Percentiles rank a stretch among this genome's conserved stretches.
These are phyloP conservation scores for Colletotrichum theobromicola DNA, from an alignment of 2,329 filamentous ascomycete genomes.

Conservation along the genomic window DNA sequence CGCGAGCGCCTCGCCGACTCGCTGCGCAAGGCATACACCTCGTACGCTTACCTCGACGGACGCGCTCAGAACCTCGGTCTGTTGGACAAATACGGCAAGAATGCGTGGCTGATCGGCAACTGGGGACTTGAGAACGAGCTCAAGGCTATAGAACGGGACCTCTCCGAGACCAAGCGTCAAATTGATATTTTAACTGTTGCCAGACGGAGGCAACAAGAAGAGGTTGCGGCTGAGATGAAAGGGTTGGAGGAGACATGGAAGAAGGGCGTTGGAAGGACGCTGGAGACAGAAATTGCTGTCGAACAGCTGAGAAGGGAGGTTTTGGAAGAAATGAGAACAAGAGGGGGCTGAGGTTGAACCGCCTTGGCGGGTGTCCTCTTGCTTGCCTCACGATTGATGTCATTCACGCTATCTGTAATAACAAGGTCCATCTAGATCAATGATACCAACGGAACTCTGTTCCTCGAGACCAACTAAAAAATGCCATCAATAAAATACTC, in stretches of 20 bases:
- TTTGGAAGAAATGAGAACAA: conserved; percentile 59
- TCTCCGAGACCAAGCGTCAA: conserved; percentile 70
- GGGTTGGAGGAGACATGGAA: conserved; percentile 81
- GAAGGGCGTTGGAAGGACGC: conserved; percentile 75
- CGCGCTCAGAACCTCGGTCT: conserved; percentile 67
- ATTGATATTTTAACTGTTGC: conserved; percentile 76
- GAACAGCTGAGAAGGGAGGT: conserved; percentile 74
- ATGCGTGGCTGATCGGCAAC: conserved; percentile 90
- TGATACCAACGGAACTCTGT: neutral
- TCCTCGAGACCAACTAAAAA: neutral
- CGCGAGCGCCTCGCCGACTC: conserved; percentile 70
- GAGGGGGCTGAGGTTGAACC: neutral
- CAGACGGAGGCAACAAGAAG: conserved; percentile 73
- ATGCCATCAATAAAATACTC: conserved; percentile 6
- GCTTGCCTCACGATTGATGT: neutral
- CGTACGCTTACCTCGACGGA: conserved; percentile 55
- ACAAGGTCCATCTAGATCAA: neutral
- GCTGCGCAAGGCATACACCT: conserved; percentile 59
- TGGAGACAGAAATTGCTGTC: conserved; percentile 87
- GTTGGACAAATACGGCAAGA: conserved; percentile 84
- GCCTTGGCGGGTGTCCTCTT: neutral
- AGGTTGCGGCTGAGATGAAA: conserved; percentile 73
- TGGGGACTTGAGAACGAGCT: conserved; percentile 78
- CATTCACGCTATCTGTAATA: neutral
- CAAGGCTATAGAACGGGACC: conserved; percentile 72